Percentiles rank a stretch among this genome's conserved stretches.
Evolutionary conservation across 2,329 filamentous ascomycete species (phyloP).

Genomic region (Thermoascus crustaceus): DNA sequence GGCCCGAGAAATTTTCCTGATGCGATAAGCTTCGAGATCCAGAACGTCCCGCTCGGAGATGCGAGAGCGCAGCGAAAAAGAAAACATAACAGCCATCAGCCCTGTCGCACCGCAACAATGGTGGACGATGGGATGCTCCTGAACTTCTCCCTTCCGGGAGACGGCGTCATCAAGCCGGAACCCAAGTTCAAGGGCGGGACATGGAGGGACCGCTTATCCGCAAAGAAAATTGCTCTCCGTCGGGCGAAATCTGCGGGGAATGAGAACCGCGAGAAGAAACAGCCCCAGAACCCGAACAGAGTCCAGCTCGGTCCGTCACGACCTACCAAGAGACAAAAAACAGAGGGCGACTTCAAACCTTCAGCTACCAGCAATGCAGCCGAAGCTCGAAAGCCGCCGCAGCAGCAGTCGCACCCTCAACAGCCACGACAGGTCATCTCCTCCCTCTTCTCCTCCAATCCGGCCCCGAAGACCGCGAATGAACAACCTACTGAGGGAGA

Average conservation of each 20-base stretch:
- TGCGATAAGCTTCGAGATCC: slow-evolving; percentile 6
- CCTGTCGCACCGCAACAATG: slow-evolving; percentile 46
- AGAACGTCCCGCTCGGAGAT: not conserved
- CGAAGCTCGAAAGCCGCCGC: slow-evolving; percentile 14
- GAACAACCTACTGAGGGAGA: slow-evolving; percentile 26
- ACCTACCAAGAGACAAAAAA: slow-evolving; percentile 34
- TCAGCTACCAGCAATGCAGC: slow-evolving; percentile 7
- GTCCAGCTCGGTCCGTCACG: slow-evolving; percentile 21
- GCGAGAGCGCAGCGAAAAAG: slow-evolving; percentile 13
- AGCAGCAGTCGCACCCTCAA: slow-evolving; percentile 27
- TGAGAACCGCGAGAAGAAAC: slow-evolving; percentile 7
- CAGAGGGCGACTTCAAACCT: slow-evolving; percentile 31
- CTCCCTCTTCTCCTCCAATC: slow-evolving; percentile 87
- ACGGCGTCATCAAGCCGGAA: slow-evolving; percentile 54
- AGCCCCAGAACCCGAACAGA: slow-evolving; percentile 26
- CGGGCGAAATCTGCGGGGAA: slow-evolving; percentile 25
- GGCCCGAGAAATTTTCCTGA: slow-evolving; percentile 28
- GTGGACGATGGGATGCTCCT: slow-evolving; percentile 91
- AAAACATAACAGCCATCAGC: slow-evolving; percentile 15
- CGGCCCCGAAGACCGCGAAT: slow-evolving; percentile 53
- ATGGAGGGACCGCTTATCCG: slow-evolving; percentile 81
- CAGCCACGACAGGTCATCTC: slow-evolving; percentile 65
- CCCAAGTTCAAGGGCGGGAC: slow-evolving; percentile 74
- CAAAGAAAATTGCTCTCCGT: slow-evolving; percentile 59
- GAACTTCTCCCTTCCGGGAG: slow-evolving; percentile 70